Percentiles rank a stretch among this genome's conserved stretches.
Evolutionary conservation across 345 rosid species (phyloP).

Genomic region (Tarenaya hassleriana): DNA sequence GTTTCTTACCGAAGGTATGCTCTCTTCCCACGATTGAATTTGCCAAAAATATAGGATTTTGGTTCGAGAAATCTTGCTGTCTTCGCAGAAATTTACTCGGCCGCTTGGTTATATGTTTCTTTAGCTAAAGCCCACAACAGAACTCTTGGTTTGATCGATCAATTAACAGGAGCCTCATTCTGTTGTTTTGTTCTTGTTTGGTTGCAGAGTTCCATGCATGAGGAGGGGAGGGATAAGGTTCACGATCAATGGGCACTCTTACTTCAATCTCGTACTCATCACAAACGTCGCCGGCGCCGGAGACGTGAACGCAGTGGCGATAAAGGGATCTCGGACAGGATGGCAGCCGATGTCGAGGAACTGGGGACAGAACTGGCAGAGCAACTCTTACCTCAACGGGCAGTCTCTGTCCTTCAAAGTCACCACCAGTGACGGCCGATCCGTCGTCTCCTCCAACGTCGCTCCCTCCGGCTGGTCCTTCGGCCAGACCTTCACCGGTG

Average conservation of each 20-base stretch:
- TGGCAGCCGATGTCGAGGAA: conserved; percentile 72
- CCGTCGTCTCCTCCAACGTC: conserved; percentile 40
- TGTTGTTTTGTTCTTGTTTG: not conserved
- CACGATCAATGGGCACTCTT: conserved; percentile 55
- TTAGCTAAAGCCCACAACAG: too few species aligned
- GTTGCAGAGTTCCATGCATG: conserved; percentile 48
- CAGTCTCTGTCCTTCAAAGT: conserved; percentile 63
- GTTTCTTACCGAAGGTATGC: conserved; percentile 58
- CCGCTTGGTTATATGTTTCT: too few species aligned
- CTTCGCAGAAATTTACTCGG: too few species aligned
- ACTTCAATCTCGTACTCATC: conserved; percentile 64
- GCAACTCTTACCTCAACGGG: conserved; percentile 53
- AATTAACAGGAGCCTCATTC: too few species aligned
- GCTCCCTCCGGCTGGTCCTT: conserved; percentile 59
- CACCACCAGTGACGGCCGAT: conserved; percentile 40
- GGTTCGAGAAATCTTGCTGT: too few species aligned
- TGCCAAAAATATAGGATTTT: too few species aligned
- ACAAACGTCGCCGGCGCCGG: conserved; percentile 71
- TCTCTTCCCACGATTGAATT: not conserved
- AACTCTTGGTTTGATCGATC: too few species aligned
- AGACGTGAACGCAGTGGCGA: conserved; percentile 48
- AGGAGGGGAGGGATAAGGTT: conserved; percentile 71
- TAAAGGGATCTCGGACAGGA: conserved; percentile 51
- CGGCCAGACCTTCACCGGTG: conserved; percentile 69
- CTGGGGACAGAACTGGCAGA: conserved; percentile 72